Percentiles rank a stretch among this genome's conserved stretches.
Evolutionary conservation across 2,329 filamentous ascomycete genomes (phyloP).

Genomic region (Penicillium rolfsii): DNA sequence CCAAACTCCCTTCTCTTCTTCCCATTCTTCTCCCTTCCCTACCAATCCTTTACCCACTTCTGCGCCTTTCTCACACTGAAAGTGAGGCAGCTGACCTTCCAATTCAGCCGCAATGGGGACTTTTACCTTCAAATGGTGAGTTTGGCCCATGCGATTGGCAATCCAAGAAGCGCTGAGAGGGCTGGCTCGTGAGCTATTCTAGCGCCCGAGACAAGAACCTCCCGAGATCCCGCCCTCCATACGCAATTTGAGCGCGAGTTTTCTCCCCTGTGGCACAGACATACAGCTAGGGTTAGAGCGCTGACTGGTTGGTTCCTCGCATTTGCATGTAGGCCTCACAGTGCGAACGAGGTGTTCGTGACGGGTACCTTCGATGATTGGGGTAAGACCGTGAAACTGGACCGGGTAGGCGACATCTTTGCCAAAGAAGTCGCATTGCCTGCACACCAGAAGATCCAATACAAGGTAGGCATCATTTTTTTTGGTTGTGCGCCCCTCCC

Average conservation of each 20-base stretch:
- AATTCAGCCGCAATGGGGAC: conserved; percentile 33
- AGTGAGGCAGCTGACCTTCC: conserved; percentile 1
- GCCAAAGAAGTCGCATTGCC: conserved; percentile 79
- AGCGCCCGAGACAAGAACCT: conserved; percentile 6
- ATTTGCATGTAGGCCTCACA: conserved; percentile 69
- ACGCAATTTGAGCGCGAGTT: conserved; percentile 14
- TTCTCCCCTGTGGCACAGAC: conserved; percentile 19
- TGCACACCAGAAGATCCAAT: conserved; percentile 74
- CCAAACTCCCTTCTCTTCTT: background rate
- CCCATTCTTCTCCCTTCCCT: conserved; percentile 3
- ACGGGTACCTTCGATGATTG: conserved; percentile 96
- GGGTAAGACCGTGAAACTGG: conserved; percentile 81
- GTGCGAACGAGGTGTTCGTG: conserved; percentile 85
- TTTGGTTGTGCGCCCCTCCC: conserved; percentile 10
- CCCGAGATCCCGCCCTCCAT: conserved; percentile 5
- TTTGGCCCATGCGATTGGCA: conserved; percentile 17
- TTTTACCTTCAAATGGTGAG: conserved; percentile 46
- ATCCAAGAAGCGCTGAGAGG: background rate
- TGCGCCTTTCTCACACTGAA: conserved; percentile 3
- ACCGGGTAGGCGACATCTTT: conserved; percentile 72
- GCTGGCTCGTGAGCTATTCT: conserved; percentile 8
- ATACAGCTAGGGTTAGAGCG: conserved; percentile 22
- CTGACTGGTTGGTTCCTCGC: conserved; percentile 36
- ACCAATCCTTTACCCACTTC: conserved; percentile 8
- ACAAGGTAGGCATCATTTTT: conserved; percentile 72